phyloP scores from a whole-genome alignment of 1,139 yeast genomes.

The Geotrichum fermentans region DNA sequence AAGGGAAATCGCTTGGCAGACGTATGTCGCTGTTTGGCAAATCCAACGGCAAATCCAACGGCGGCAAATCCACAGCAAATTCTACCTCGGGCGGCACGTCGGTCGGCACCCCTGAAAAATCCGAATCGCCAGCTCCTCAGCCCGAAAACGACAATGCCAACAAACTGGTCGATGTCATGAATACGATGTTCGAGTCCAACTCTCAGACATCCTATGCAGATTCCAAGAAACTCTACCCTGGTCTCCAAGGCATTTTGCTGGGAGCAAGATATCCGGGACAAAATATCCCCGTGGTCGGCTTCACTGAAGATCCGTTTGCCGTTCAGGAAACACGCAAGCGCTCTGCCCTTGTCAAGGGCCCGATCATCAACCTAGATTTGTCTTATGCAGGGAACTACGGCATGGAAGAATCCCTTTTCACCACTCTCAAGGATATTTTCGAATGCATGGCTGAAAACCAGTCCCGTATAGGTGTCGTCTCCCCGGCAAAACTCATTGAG shows the following conservation, averaged over 20 bases:
- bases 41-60: not conserved
- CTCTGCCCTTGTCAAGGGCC: constrained; percentile 76
- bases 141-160: not conserved
- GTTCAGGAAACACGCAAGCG: constrained; percentile 74
- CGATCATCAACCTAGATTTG: constrained; percentile 74
- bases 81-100: not conserved
- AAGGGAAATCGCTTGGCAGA: constrained; percentile 20
- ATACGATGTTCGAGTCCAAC: constrained; percentile 11
- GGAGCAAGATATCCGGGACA: constrained; percentile 37
- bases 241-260: constrained; percentile 32
- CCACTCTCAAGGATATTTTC: constrained; percentile 77
- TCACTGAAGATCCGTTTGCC: constrained; percentile 49
- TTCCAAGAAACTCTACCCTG: constrained; percentile 24
- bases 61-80: not conserved
- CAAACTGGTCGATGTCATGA: constrained; percentile 10
- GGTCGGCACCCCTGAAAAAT: not conserved
- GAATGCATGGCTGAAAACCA: constrained; percentile 74
- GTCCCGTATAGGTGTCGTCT: constrained; percentile 72
- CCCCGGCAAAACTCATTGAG: constrained; percentile 70
- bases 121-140: constrained; percentile 15
- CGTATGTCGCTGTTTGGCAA: constrained; percentile 27
- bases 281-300: constrained; percentile 47
- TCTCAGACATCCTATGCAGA: constrained; percentile 7
- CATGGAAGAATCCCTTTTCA: constrained; percentile 54
- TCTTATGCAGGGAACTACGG: constrained; percentile 48